Evolutionary conservation across 495 filamentous ascomycete species (phyloP).

Genomic region (Ramalina intermedia): DNA sequence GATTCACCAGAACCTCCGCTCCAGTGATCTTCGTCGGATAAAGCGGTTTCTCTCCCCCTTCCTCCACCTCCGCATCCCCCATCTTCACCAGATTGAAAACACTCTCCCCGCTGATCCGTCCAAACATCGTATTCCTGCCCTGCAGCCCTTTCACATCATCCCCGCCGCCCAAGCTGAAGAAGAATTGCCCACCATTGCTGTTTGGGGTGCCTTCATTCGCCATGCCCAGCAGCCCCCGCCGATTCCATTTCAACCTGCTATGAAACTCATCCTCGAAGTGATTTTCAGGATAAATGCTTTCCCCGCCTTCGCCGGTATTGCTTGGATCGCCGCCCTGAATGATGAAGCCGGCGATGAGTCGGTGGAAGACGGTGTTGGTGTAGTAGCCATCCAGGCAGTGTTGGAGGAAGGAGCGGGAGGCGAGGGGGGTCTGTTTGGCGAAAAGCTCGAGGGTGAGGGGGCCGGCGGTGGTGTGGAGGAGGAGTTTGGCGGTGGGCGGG

Average conservation of each 20-base stretch:
- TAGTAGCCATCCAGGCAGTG: constrained; percentile 92
- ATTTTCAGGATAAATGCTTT: constrained; percentile 78
- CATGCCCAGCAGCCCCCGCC: constrained; percentile 80
- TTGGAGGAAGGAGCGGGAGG: constrained; percentile 91
- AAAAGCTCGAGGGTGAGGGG: constrained; percentile 84
- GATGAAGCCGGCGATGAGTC: constrained; percentile 80
- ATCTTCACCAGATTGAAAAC: constrained; percentile 92
- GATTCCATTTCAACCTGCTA: constrained; percentile 80
- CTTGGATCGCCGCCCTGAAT: constrained; percentile 91
- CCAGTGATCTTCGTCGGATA: constrained; percentile 73
- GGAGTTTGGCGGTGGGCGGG: constrained; percentile 74
- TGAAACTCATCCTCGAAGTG: constrained; percentile 85
- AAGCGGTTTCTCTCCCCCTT: constrained; percentile 68
- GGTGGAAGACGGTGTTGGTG: constrained; percentile 81
- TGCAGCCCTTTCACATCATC: constrained; percentile 68
- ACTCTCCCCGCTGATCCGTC: constrained; percentile 80
- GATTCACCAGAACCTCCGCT: constrained; percentile 76
- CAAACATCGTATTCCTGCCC: constrained; percentile 88
- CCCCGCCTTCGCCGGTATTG: constrained; percentile 81
- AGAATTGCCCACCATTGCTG: constrained; percentile 74
- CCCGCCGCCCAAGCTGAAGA: constrained; percentile 57
- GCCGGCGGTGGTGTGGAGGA: constrained; percentile 78
- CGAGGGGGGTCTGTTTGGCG: constrained; percentile 80
- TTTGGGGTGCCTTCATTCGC: constrained; percentile 63
- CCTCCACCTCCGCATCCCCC: constrained; percentile 68